Percentiles rank a stretch among this genome's conserved stretches.
Conservation (phyloP, 768 basidiomycete genomes). For the Tricholoma saponaceum region DNA sequence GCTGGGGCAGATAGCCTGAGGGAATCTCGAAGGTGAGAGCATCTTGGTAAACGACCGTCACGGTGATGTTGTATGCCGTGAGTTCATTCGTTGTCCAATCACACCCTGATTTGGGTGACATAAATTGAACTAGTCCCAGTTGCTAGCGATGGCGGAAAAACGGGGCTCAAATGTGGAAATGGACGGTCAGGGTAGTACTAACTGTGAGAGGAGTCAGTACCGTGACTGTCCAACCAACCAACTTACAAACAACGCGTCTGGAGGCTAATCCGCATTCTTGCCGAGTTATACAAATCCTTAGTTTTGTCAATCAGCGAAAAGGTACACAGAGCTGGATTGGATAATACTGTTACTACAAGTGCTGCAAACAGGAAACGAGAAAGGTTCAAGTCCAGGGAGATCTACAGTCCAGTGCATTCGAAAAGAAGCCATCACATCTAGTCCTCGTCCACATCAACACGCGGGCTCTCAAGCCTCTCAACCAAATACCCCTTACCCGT, state of each 20-base stretch:
- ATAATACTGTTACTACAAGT: background rate
- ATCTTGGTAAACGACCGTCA: background rate
- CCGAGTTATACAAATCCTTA: too few species aligned
- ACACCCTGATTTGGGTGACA: background rate
- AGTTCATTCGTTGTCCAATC: background rate
- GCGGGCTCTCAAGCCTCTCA: background rate
- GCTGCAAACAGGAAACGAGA: background rate
- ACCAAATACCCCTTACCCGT: slow-evolving; percentile 10
- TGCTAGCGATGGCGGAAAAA: too few species aligned
- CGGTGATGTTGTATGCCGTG: background rate
- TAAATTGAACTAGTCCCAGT: too few species aligned
- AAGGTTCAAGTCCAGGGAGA: background rate
- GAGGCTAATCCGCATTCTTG: too few species aligned
- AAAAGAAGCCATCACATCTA: background rate
- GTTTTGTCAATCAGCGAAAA: too few species aligned
- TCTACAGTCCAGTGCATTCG: background rate
- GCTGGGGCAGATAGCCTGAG: background rate
- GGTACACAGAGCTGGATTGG: too few species aligned
- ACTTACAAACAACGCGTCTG: too few species aligned
- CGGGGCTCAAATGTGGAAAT: too few species aligned
- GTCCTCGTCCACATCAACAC: background rate
- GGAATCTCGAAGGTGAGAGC: background rate
- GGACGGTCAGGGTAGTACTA: too few species aligned
- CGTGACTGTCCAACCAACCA: too few species aligned
- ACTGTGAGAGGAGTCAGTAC: too few species aligned